Percentiles rank a stretch among this genome's conserved stretches.
These are phyloP conservation scores for Huntiella bhutanensis DNA, from an alignment of 2,329 filamentous ascomycete genomes.

Conservation along the genomic window DNA sequence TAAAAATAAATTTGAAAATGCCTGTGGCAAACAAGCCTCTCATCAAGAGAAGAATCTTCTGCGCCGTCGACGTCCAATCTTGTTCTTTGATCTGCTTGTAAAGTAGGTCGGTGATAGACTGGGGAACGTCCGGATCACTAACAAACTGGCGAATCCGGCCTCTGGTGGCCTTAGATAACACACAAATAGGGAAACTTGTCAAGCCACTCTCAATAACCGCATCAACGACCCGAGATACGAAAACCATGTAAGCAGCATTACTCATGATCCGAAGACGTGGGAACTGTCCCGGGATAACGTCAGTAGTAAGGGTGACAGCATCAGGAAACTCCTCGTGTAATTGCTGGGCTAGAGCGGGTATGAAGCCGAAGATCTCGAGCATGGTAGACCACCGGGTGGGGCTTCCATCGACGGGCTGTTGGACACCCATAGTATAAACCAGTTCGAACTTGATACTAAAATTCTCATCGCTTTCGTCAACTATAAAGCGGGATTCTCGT, in stretches of 20 bases:
- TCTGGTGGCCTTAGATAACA: conserved; percentile 17
- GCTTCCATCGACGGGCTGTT: conserved; percentile 29
- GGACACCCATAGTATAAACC: conserved; percentile 40
- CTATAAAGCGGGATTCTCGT: conserved; percentile 29
- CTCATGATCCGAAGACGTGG: conserved; percentile 30
- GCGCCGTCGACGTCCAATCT: conserved; percentile 19
- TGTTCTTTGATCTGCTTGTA: conserved; percentile 16
- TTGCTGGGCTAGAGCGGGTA: conserved; percentile 18
- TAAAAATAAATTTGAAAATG: conserved; percentile 33
- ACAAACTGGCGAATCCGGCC: conserved; percentile 26
- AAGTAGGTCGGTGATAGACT: conserved; percentile 18
- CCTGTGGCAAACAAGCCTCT: conserved; percentile 37
- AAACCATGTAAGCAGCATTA: conserved; percentile 13
- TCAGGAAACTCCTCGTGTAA: conserved; percentile 18
- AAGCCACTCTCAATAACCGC: conserved; percentile 26
- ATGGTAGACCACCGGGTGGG: conserved; percentile 37
- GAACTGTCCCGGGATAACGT: conserved; percentile 20
- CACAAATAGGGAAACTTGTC: conserved; percentile 22
- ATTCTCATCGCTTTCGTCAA: conserved; percentile 49
- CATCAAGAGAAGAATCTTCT: conserved; percentile 26
- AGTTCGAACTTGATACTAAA: conserved; percentile 42
- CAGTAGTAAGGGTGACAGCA: conserved; percentile 24
- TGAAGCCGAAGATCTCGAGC: conserved; percentile 30
- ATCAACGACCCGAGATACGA: conserved; percentile 16
- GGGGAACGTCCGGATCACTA: conserved; percentile 17